These are phyloP conservation scores for Piper betle DNA, from an alignment of 164 flowering plant species.

Conservation along the genomic window DNA sequence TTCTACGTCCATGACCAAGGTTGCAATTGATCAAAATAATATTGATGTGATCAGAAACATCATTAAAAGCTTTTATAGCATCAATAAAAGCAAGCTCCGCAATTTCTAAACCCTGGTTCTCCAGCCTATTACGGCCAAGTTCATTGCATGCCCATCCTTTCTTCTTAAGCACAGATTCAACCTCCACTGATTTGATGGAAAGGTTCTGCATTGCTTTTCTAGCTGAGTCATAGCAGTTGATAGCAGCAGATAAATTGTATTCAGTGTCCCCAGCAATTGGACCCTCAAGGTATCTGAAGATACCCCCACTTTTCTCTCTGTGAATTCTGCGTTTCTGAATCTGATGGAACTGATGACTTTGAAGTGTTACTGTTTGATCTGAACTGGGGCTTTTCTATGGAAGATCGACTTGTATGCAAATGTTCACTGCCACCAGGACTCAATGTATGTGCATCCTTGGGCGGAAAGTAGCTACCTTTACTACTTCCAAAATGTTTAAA, in stretches of 20 bases:
- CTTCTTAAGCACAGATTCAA: constrained; percentile 56
- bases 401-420: constrained; percentile 6
- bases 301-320: constrained; percentile 57
- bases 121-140: constrained; percentile 66
- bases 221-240: constrained; percentile 69
- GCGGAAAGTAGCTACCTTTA: constrained; percentile 12
- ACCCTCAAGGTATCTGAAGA: constrained; percentile 54
- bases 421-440: constrained; percentile 8
- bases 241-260: constrained; percentile 40
- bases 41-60: constrained; percentile 65
- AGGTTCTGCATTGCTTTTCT: constrained; percentile 39
- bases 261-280: constrained; percentile 41
- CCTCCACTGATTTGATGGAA: constrained; percentile 37
- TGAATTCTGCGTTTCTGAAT: constrained; percentile 13
- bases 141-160: constrained; percentile 97
- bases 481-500: constrained; percentile 12
- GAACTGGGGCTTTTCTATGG: constrained; percentile 10
- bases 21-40: constrained; percentile 75
- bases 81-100: constrained; percentile 82
- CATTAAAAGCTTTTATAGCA: constrained; percentile 69
- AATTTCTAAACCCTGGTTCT: constrained; percentile 39
- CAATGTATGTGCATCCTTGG: constrained; percentile 12
- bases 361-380: constrained; percentile 9
- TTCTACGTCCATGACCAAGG: constrained; percentile 88
- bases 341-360: constrained; percentile 8